phyloP scores from a whole-genome alignment of 2,329 filamentous ascomycete genomes.

The Camillea tinctor region DNA sequence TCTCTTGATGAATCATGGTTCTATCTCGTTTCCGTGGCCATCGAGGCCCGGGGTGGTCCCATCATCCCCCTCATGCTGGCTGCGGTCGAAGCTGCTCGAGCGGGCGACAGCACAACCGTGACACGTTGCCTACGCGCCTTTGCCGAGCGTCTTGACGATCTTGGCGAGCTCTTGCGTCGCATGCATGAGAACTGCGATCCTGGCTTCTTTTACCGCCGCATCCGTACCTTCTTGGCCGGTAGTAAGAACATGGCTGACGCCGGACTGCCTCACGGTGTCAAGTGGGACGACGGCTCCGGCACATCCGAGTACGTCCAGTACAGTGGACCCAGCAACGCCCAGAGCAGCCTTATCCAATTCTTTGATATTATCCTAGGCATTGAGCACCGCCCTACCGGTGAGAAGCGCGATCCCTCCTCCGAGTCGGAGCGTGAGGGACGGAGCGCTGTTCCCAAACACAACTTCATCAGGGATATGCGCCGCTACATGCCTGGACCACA shows the following conservation, averaged over 20 bases:
- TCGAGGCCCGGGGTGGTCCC: slow-evolving; percentile 86
- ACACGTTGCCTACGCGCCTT: slow-evolving; percentile 75
- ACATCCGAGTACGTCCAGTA: slow-evolving; percentile 74
- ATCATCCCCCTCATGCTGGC: slow-evolving; percentile 86
- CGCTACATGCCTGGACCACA: slow-evolving; percentile 95
- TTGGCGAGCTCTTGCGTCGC: slow-evolving; percentile 73
- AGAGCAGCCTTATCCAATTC: slow-evolving; percentile 95
- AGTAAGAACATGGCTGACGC: slow-evolving; percentile 98
- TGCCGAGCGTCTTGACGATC: slow-evolving; percentile 83
- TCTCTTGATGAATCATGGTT: slow-evolving; percentile 98
- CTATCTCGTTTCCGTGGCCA: slow-evolving; percentile 91
- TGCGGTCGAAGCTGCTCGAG: slow-evolving; percentile 77
- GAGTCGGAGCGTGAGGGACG: slow-evolving; percentile 46
- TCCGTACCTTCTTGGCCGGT: slow-evolving; percentile 92
- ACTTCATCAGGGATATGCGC: slow-evolving; percentile 97
- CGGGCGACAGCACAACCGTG: slow-evolving; percentile 68
- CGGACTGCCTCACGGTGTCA: slow-evolving; percentile 80
- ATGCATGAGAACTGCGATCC: slow-evolving; percentile 98
- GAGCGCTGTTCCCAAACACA: slow-evolving; percentile 59
- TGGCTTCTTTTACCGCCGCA: slow-evolving; percentile 90
- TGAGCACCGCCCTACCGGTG: slow-evolving; percentile 85
- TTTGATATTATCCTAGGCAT: slow-evolving; percentile 91
- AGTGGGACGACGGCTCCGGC: slow-evolving; percentile 79
- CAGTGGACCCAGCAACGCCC: slow-evolving; percentile 92
- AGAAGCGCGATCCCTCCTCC: slow-evolving; percentile 51